Base-by-base conservation (phyloP, 257 asterid genomes). In the Nicotiana tomentosiformis region DNA sequence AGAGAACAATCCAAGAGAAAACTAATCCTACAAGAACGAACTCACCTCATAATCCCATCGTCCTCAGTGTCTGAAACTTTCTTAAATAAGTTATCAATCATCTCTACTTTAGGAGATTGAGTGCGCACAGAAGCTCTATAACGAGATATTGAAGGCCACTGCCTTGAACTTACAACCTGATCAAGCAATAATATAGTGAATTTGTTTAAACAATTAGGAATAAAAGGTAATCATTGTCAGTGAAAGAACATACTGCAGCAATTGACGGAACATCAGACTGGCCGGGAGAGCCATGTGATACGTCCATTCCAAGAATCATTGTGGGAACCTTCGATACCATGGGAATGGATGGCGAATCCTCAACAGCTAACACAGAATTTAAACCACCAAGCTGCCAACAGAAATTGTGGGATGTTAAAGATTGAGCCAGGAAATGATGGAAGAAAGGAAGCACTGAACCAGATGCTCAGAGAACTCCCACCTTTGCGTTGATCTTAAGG, bases 241-340 rank as follows among this genome's bases (percentile, higher is more conserved):
- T 37, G 18, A 55, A 64, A 78, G 57, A 83, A 66, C 67, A 78
- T 87, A 93, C 99, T 67, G 99, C 99, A 82, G 99, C 99, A 89
- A 95, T 93, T 35, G 99, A 95, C 3, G 99, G 99, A 29, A 93
- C 46, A 86, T 95, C 99, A 37, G 98, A 93, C 85, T 90, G 97
- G 81, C 99, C 99, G 33, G 99, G 99, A 51, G 99, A 95, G 67
- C 98, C 99, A 77, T 95, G 99, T 0, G 98, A 93, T 7, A 95
- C 99, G 62, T 95, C 99, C 99, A 95, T 95, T 57, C 99, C 99
- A 72, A 95, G 90, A 82, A 95, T 93, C 26, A 94, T 81, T 29
- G 99, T 94, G 16, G 99, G 98, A 77, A 78, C 84, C 84, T 92
- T 94, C 1, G 99, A 93, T 35, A 95, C 89, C 84, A 91, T 1